Percentiles rank a stretch among this genome's conserved stretches.
Evolutionary conservation across 352 stramenopile genomes (phyloP).

Genomic region (Aphanomyces cochlioides): DNA sequence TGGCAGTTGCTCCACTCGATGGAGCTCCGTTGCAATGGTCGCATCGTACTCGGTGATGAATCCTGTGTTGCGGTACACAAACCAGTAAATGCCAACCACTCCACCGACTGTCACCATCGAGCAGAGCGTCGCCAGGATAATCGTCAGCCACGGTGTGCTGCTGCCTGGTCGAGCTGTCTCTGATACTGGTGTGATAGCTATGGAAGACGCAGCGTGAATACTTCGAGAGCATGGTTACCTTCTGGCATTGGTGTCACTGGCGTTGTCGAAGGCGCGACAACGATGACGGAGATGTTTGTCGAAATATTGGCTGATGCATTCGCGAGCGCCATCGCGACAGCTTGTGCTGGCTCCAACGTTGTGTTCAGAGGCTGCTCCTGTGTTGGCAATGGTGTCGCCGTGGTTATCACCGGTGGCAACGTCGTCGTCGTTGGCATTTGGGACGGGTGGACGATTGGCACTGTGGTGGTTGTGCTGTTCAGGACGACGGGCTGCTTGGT

Average conservation of each 20-base stretch:
- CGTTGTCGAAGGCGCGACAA: too few relatives aligned
- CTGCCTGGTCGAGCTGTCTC: neutral
- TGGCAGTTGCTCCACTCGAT: neutral
- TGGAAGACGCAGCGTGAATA: neutral
- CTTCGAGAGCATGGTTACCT: too few relatives aligned
- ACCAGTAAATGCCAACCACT: neutral
- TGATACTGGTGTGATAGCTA: neutral
- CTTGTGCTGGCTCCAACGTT: neutral
- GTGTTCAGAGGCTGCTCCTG: neutral
- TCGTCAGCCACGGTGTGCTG: neutral
- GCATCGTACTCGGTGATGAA: conserved; percentile 12
- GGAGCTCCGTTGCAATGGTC: neutral
- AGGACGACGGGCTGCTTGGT: too few relatives aligned
- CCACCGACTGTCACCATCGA: neutral
- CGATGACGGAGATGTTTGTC: too few relatives aligned
- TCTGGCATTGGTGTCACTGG: too few relatives aligned
- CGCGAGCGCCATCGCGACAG: neutral
- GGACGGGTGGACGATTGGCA: neutral
- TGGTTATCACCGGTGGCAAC: neutral
- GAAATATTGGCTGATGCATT: neutral
- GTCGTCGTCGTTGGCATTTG: neutral
- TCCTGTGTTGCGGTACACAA: conserved; percentile 14
- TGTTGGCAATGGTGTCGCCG: neutral
- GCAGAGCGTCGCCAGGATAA: neutral
- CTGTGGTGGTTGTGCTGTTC: neutral